Base-by-base conservation (phyloP, 768 basidiomycete species). In the Termitomyces sp. region DNA sequence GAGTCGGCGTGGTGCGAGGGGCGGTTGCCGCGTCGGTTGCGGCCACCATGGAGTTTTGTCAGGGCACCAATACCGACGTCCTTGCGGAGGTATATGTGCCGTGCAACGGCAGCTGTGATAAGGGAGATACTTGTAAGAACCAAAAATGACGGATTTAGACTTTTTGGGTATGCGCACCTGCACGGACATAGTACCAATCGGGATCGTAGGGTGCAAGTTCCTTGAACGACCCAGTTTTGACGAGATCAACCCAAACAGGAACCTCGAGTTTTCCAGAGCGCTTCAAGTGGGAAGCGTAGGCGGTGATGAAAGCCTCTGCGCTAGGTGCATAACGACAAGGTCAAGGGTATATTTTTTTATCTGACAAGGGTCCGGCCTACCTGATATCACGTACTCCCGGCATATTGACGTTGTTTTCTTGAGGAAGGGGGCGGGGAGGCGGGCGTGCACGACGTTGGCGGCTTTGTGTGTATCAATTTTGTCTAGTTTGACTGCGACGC, bases 1-100 rank as follows among this genome's bases (percentile, higher is more conserved):
- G 87, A 83, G 71, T 90, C 82, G 56, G 83, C 87, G 79, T 98
- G 96, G 81, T 96, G 95, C 62, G 93, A 93, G 49, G 96, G 95
- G 66, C 97, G 89, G 85, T 94, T 93, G 52, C 97, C 97, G 61
- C 97, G 91, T 69, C 93, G 84, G 80, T 95, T 94, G 72, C 92
- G 88, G 63, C 92, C 91, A 74, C 97, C 97, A 79, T 98, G 95
- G 42, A 98, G 89, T 84, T 97, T 98, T 77, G 85, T 87, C 37
- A 97, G 85, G 30, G 91, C 91, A 68, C 94, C 95, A 63, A 96
- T 86, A 68, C 95, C 95, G 68, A 95, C 93, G 71, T 93, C 90
- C 81, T 96, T 95, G 74, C 96, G 93, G 74, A 99, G 91, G 85
- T 99, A 98, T 77, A 98, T 97, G 88, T 98, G 96, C 70, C 96